Evolutionary conservation across 495 filamentous ascomycete genomes (phyloP).

Genomic region (Trichoderma reesei): DNA sequence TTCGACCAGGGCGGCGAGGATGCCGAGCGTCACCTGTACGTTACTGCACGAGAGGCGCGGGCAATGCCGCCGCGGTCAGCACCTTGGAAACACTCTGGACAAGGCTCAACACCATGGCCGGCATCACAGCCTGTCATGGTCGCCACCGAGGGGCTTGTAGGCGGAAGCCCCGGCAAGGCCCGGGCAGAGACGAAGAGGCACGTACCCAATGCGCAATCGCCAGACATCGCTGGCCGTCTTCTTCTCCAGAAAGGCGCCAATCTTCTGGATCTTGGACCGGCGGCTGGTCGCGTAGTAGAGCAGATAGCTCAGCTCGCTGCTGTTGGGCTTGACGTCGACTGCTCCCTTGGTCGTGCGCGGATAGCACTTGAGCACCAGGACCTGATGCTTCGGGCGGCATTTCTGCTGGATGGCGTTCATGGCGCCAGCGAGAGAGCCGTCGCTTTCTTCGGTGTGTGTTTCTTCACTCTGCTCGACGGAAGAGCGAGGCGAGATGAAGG

Average conservation of each 20-base stretch:
- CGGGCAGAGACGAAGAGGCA: conserved; percentile 10
- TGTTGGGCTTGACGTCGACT: conserved; percentile 83
- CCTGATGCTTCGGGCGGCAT: conserved; percentile 84
- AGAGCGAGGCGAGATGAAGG: conserved; percentile 1
- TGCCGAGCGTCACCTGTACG: conserved; percentile 86
- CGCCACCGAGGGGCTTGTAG: background rate
- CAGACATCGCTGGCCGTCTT: conserved; percentile 81
- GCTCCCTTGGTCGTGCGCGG: conserved; percentile 81
- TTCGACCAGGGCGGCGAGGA: conserved; percentile 79
- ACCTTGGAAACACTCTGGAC: background rate
- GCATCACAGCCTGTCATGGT: background rate
- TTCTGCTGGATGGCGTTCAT: conserved; percentile 50
- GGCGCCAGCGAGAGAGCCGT: conserved; percentile 15
- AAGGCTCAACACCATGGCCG: background rate
- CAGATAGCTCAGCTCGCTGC: conserved; percentile 88
- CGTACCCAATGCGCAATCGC: conserved; percentile 69
- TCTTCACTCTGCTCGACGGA: background rate
- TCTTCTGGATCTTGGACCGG: conserved; percentile 86
- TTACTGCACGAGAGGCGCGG: conserved; percentile 46
- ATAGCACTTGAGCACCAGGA: conserved; percentile 88
- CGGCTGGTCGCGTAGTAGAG: conserved; percentile 92
- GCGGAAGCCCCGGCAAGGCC: background rate
- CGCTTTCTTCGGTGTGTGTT: background rate
- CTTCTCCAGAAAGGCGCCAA: conserved; percentile 83
- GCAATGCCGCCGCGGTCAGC: conserved; percentile 12